Evolutionary conservation across 225 moss, liverwort and hornwort genomes (phyloP).

Genomic region (Climacium dendroides): DNA sequence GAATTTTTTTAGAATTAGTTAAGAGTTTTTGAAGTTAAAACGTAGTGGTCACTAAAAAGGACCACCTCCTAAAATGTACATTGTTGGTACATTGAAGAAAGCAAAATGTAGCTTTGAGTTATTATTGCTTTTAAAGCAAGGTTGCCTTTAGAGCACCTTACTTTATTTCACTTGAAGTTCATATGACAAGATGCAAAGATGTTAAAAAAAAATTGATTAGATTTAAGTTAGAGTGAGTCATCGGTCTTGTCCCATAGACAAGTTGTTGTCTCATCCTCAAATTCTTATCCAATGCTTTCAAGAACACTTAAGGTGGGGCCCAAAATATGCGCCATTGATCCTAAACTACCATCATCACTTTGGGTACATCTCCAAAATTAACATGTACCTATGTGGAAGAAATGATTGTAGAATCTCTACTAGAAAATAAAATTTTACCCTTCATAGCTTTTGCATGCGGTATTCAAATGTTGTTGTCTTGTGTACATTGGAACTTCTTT

Average conservation of each 20-base stretch:
- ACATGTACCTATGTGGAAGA: too few species aligned
- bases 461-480: not conserved
- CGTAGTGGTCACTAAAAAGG: fast-evolving
- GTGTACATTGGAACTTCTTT: fast-evolving
- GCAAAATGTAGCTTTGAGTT: too few species aligned
- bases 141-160: too few species aligned
- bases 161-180: not conserved
- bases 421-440: not conserved
- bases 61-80: too few species aligned
- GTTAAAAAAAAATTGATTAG: too few species aligned
- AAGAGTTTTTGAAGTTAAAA: too few species aligned
- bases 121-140: too few species aligned
- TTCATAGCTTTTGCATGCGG: not conserved
- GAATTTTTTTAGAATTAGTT: too few species aligned
- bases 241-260: not conserved
- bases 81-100: too few species aligned
- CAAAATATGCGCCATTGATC: fast-evolving
- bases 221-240: not conserved
- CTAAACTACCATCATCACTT: fast-evolving
- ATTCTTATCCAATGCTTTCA: not conserved
- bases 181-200: not conserved
- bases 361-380: fast-evolving
- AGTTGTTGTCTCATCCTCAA: not conserved
- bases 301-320: too few species aligned
- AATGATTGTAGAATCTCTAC: not conserved